These are phyloP conservation scores for Kandelia obovata DNA, from an alignment of 345 rosid species.

Conservation along the genomic window DNA sequence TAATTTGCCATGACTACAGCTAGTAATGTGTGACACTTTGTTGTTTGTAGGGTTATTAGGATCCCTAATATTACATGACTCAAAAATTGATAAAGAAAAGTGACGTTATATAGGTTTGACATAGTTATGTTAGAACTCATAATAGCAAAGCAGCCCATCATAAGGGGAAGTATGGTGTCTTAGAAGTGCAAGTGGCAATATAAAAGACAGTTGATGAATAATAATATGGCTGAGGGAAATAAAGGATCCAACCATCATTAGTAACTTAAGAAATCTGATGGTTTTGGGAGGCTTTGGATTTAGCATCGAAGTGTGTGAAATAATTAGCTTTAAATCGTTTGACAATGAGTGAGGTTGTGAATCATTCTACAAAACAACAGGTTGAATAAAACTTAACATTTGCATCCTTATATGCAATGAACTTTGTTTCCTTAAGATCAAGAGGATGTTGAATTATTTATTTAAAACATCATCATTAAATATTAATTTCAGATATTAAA, in stretches of 20 bases:
- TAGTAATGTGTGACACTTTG: background rate
- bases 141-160: conserved; percentile 65
- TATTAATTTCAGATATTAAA: too few species aligned
- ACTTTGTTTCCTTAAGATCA: conserved; percentile 44
- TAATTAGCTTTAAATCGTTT: conserved; percentile 80
- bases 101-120: conserved; percentile 87
- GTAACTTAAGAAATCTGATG: conserved; percentile 43
- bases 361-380: conserved; percentile 67
- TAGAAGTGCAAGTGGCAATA: conserved; percentile 56
- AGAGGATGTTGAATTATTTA: too few species aligned
- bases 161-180: conserved; percentile 55
- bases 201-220: conserved; percentile 47
- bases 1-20: too few species aligned
- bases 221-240: conserved; percentile 52
- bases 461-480: too few species aligned
- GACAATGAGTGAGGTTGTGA: conserved; percentile 77
- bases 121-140: conserved; percentile 86
- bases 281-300: conserved; percentile 59
- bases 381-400: conserved; percentile 62
- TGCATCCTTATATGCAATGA: conserved; percentile 69
- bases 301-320: conserved; percentile 78
- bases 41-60: conserved; percentile 71
- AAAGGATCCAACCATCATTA: conserved; percentile 52
- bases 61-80: conserved; percentile 95
- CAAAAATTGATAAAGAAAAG: conserved; percentile 89